Evolutionary conservation across 768 basidiomycete genomes (phyloP).

Genomic region (Strobilomyces dryophilus): DNA sequence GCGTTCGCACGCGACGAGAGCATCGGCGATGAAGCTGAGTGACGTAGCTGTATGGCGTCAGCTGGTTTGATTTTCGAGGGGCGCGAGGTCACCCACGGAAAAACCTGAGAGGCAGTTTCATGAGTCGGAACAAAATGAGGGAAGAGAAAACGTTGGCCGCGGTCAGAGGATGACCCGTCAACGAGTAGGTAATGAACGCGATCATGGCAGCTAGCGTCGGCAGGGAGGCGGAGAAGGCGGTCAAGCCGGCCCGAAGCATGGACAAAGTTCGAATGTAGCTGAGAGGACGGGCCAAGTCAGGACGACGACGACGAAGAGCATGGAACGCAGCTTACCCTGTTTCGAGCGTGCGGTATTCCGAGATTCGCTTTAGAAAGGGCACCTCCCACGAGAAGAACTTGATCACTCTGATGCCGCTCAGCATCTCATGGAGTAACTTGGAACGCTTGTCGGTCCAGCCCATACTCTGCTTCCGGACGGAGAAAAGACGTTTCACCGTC

Average conservation of each 20-base stretch:
- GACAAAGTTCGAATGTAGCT: conserved; percentile 67
- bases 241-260: conserved; percentile 60
- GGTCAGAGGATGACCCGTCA: conserved; percentile 61
- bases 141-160: conserved; percentile 80
- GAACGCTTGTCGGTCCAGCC: conserved; percentile 87
- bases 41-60: conserved; percentile 45
- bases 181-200: conserved; percentile 72
- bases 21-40: conserved; percentile 77
- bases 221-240: conserved; percentile 65
- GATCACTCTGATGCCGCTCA: conserved; percentile 88
- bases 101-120: conserved; percentile 80
- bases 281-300: not conserved
- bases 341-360: conserved; percentile 66
- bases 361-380: conserved; percentile 74
- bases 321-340: conserved; percentile 43
- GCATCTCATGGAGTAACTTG: conserved; percentile 83
- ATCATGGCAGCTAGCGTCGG: conserved; percentile 78
- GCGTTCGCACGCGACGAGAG: conserved; percentile 72
- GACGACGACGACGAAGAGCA: conserved; percentile 4
- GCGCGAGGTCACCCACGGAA: conserved; percentile 34
- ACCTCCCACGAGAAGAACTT: conserved; percentile 89
- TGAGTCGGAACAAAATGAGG: conserved; percentile 80
- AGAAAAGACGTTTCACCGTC: conserved; percentile 62
- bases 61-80: conserved; percentile 3
- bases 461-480: conserved; percentile 70